Base-by-base conservation (phyloP, 2,329 filamentous ascomycete genomes). In the Sclerotinia nivalis region DNA sequence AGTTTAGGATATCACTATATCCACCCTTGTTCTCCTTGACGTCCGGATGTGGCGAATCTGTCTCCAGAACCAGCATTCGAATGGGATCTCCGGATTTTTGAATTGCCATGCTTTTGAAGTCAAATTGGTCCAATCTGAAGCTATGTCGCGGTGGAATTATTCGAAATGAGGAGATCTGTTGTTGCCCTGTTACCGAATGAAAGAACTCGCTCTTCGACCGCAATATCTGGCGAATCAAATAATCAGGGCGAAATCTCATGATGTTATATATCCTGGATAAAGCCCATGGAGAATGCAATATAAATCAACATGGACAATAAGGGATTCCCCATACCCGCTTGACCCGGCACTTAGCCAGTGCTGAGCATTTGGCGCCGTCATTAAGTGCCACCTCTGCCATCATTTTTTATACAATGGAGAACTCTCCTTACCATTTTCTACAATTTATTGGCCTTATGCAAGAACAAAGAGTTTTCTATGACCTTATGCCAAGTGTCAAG, bases 1-100 rank as follows among this genome's bases (percentile, higher is more conserved):
- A 73, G 71, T 87, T 81, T 13, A 88, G 76, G 34, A 88, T 84
- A 54, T 86, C 79, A 12, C 85, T 85, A 73, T 88, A 88, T 8
- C 81, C 81, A 20, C 86, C 86, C n/a, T 79, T 81, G 59, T 83
- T 80, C 25, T 80, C 75, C 59, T 83, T 76, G 1, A 84, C 87
- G 10, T 86, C 81, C 18, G 84, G 83, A 72, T 87, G 83, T 37
- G 85, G 82, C 68, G 83, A 80, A 73, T 89, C 87, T 0, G 86
- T 88, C 76, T 89, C 87, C 10, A 89, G 82, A 70, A 89, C 85
- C 68, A 88, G 79, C 73, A 84, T 78, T 15, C 77, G 79, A 18
- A 83, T 73, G 4, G 66, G 28, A n/a, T 69, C 58, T 43, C 50
- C 34, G 3, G 34, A 45, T 47, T n/a, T 15, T 31, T 55, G 67